phyloP scores from a whole-genome alignment of 176 grass and related monocot species.

The Bonia amplexicaulis region DNA sequence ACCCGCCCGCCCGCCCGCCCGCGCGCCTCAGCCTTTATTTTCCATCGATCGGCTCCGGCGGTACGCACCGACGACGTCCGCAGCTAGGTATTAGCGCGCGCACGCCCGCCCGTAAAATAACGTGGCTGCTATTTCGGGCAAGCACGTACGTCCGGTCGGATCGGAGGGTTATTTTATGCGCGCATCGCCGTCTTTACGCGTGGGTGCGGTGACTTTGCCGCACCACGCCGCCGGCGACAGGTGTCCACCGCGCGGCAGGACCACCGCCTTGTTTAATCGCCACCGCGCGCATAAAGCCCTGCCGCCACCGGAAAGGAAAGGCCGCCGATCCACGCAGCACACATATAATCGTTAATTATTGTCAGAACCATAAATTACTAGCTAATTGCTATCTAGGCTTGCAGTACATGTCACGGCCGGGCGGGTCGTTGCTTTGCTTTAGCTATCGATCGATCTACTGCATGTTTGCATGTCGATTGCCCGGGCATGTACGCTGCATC shows the following conservation, averaged over 20 bases:
- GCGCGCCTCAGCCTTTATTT: background rate
- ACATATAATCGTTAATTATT: background rate
- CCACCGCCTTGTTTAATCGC: constrained; percentile 41
- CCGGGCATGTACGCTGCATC: constrained; percentile 15
- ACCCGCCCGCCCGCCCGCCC: too few species aligned
- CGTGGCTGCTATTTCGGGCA: constrained; percentile 39
- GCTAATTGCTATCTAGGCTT: background rate
- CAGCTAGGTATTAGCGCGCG: background rate
- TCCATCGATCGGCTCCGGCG: background rate
- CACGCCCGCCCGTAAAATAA: background rate
- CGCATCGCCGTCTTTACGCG: constrained; percentile 26
- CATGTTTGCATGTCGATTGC: constrained; percentile 15
- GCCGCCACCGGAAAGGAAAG: constrained; percentile 3
- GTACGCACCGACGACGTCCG: background rate
- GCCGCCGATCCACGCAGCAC: constrained; percentile 1
- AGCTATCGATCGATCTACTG: background rate
- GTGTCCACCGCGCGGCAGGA: constrained; percentile 25
- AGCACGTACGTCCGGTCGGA: constrained; percentile 27
- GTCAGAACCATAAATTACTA: background rate
- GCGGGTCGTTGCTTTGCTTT: background rate
- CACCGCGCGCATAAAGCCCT: background rate
- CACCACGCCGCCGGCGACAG: constrained; percentile 44
- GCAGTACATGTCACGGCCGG: constrained; percentile 30
- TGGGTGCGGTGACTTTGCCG: constrained; percentile 44
- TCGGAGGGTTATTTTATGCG: constrained; percentile 31